Evolutionary conservation across 106 monocot species (phyloP).

Genomic region (Allium sativum): DNA sequence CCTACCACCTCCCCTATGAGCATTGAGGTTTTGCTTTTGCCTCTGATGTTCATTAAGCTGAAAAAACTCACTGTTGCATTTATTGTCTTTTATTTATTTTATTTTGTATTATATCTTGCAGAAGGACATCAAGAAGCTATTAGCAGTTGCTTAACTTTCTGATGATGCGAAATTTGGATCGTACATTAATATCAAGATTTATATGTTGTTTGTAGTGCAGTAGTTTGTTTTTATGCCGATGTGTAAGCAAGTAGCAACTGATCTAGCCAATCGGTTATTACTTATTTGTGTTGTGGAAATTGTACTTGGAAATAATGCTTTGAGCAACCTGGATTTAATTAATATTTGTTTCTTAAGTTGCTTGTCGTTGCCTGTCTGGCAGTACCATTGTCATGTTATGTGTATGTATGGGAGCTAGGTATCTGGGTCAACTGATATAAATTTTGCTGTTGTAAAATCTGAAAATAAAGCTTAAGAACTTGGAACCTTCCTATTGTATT

Average conservation of each 20-base stretch:
- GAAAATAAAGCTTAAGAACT: too few relatives aligned
- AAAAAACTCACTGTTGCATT: neutral
- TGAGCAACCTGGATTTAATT: too few relatives aligned
- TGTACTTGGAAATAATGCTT: neutral
- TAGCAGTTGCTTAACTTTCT: slow-evolving; percentile 18
- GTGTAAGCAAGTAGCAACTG: neutral
- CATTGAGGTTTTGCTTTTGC: slow-evolving; percentile 46
- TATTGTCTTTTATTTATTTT: neutral
- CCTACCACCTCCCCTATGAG: slow-evolving; percentile 80
- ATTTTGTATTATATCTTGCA: slow-evolving; percentile 25
- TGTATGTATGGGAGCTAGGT: too few relatives aligned
- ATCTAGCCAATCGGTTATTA: neutral
- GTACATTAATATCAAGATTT: neutral
- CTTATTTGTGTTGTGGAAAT: neutral
- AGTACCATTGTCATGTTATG: too few relatives aligned
- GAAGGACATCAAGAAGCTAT: slow-evolving; percentile 79
- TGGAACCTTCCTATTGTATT: too few relatives aligned
- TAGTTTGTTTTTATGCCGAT: neutral
- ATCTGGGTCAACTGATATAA: too few relatives aligned
- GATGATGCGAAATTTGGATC: neutral
- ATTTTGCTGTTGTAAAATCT: too few relatives aligned
- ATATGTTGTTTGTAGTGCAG: neutral
- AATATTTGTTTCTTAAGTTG: too few relatives aligned
- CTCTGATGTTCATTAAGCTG: neutral
- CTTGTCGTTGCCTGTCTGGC: too few relatives aligned